Percentiles rank a stretch among this genome's conserved stretches.
Evolutionary conservation across 257 asterid species (phyloP).

Genomic region (Solanum dulcamara): DNA sequence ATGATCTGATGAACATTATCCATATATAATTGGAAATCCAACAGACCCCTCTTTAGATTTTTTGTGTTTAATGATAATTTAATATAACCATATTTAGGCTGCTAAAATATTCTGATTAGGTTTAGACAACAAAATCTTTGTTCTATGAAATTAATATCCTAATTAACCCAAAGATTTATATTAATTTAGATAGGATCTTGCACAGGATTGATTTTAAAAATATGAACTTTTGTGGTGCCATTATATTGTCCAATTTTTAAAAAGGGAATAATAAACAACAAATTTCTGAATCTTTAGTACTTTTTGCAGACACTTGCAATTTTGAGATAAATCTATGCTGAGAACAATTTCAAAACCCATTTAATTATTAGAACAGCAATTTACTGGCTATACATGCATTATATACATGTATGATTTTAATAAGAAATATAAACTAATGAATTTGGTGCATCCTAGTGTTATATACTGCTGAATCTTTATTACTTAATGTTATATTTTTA

Average conservation of each 20-base stretch:
- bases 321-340: not conserved
- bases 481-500: not conserved
- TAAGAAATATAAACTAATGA: not conserved
- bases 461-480: no score
- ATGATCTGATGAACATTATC: not conserved
- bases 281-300: not conserved
- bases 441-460: not conserved
- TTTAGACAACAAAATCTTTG: not conserved
- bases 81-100: not conserved
- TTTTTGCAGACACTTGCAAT: not conserved
- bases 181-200: not conserved
- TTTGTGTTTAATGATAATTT: not conserved
- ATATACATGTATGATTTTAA: not conserved
- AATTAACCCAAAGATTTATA: not conserved
- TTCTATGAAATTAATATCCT: not conserved
- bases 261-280: not conserved
- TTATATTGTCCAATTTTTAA: not conserved
- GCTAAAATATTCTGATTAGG: not conserved
- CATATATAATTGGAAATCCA: not conserved
- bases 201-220: not conserved
- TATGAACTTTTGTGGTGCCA: not conserved
- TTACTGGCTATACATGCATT: not conserved
- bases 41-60: not conserved
- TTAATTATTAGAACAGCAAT: not conserved
- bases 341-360: not conserved